phyloP scores from a whole-genome alignment of 208 protist genomes.

The Leishmania arabica region DNA sequence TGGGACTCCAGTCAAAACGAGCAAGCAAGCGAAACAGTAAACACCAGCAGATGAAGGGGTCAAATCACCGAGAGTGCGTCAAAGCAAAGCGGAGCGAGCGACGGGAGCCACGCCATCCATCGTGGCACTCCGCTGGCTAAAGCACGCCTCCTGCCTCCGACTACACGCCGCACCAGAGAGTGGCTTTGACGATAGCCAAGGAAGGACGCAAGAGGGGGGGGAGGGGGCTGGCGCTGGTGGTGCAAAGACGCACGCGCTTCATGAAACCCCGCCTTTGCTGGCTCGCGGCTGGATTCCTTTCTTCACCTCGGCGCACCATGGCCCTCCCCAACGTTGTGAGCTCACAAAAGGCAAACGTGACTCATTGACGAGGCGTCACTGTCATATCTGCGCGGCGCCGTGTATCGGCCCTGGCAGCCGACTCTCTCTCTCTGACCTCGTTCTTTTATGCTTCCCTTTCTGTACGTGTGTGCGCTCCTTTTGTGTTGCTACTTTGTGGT shows the following conservation, averaged over 20 bases:
- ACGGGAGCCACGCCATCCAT: not conserved
- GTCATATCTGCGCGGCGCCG: not conserved
- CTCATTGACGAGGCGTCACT: not conserved
- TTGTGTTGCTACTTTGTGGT: not conserved
- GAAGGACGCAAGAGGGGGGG: not conserved
- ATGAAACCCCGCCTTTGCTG: not conserved
- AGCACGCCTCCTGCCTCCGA: not conserved
- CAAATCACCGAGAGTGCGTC: not conserved
- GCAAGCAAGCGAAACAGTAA: not conserved
- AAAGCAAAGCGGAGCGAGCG: not conserved
- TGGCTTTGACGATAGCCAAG: not conserved
- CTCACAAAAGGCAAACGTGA: too few relatives aligned
- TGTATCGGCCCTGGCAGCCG: not conserved
- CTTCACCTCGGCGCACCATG: not conserved
- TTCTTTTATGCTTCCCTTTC: not conserved
- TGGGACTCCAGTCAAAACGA: not conserved
- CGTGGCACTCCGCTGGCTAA: not conserved
- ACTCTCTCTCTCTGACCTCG: not conserved
- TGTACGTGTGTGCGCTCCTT: not conserved
- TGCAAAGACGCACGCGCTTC: not conserved
- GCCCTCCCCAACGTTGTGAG: not conserved
- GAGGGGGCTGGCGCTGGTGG: not conserved
- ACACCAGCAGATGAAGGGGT: not conserved
- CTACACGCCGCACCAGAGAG: not conserved
- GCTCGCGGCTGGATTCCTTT: not conserved